Base-by-base conservation (phyloP, 2,329 filamentous ascomycete genomes). In the Clonostachys solani region DNA sequence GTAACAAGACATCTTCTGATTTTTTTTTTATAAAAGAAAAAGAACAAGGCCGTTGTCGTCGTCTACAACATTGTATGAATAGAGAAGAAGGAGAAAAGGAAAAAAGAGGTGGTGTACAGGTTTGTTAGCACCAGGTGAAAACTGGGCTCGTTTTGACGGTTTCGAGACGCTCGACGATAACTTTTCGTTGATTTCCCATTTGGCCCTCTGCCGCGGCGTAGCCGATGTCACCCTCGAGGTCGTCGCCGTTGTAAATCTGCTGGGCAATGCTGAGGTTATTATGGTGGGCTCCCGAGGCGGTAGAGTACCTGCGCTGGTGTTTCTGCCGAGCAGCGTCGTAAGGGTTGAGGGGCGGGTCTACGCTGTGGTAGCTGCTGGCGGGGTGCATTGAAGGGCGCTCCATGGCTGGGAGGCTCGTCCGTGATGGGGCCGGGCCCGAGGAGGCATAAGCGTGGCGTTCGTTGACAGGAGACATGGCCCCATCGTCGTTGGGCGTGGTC, bases 61-160 rank as follows among this genome's bases (percentile, higher is more conserved):
- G 34, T 17, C 23, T 33, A 15, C 29, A 17, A 40, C 17, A n/a
- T 40, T 33, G 16, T 17, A 48, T 44, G 38, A 45, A 54, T 47
- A 45, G 38, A 36, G 45, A 50, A 53, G 46, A 18, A 49, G 47
- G 45, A 40, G 42, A 44, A 51, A 29, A 42, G 23, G 13, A 33
- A 17, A 29, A 13, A 35, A 29, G 17, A 45, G 15, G 16, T 16
- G 29, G 12, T 37, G 40, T 18, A 35, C 38, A 43, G 45, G 48
- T 41, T 43, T 50, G 48, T 72, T 72, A 97, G 74, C 94, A 99
- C 89, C 94, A 99, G 41, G 89, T 96, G 68, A 99, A 99, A 33
- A 99, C 91, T 3, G 94, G 94, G 62, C 95, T 95, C 64, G 87
- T 87, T 77, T 97, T 97, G 52, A 99, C 94, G 50, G 92, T 88